Percentiles rank a stretch among this genome's conserved stretches.
Evolutionary conservation across 139 green algal species (phyloP).

Genomic region (Closterium sp.): DNA sequence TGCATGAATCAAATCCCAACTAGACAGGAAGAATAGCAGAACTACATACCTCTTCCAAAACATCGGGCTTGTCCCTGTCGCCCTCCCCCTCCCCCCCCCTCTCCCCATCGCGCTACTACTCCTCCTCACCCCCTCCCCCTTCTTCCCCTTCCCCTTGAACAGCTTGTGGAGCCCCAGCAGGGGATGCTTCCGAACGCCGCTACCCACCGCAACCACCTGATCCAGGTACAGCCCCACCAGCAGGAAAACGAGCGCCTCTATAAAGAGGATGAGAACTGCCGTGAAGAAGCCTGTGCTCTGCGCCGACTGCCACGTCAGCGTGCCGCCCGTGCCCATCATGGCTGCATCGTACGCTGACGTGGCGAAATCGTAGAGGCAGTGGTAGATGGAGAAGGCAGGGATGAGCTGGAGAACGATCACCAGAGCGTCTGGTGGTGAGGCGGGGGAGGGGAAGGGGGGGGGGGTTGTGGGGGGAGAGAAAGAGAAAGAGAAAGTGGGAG

Average conservation of each 20-base stretch:
- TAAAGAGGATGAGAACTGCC: constrained; percentile 67
- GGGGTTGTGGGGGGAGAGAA: too few relatives aligned
- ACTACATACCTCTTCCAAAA: too few relatives aligned
- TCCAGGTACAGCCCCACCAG: constrained; percentile 46
- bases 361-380: constrained; percentile 71
- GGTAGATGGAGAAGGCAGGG: constrained; percentile 79
- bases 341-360: constrained; percentile 51
- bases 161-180: too few relatives aligned
- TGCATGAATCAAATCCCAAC: too few relatives aligned
- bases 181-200: constrained; percentile 75
- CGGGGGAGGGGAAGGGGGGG: not conserved
- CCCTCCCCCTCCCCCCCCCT: too few relatives aligned
- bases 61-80: too few relatives aligned
- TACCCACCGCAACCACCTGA: constrained; percentile 65
- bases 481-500: too few relatives aligned
- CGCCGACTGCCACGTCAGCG: not conserved
- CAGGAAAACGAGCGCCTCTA: constrained; percentile 78
- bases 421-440: not conserved
- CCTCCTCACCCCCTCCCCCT: too few relatives aligned
- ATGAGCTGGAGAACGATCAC: constrained; percentile 71
- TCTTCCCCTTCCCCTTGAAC: too few relatives aligned
- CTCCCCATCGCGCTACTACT: too few relatives aligned
- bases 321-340: not conserved
- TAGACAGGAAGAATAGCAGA: not conserved
- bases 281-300: constrained; percentile 30